These are phyloP conservation scores for Trichophyton equinum DNA, from an alignment of 2,329 filamentous ascomycete species.

Conservation along the genomic window DNA sequence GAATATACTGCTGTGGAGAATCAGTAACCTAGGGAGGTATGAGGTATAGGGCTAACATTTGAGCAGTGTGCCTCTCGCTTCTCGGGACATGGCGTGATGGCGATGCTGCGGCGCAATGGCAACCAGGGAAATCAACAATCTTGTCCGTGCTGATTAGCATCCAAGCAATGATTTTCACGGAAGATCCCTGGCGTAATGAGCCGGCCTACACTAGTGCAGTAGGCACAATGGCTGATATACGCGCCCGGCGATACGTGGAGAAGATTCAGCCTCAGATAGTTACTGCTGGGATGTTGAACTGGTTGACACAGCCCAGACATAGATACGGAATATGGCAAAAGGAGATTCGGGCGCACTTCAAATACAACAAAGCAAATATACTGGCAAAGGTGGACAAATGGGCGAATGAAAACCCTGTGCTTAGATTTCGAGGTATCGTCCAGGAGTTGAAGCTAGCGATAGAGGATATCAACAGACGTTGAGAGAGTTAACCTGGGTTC, in stretches of 20 bases:
- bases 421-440: neutral
- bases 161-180: conserved; percentile 46
- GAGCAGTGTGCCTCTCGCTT: conserved; percentile 39
- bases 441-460: neutral
- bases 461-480: neutral
- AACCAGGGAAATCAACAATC: conserved; percentile 36
- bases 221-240: conserved; percentile 7
- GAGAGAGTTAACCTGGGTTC: neutral
- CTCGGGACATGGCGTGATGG: conserved; percentile 38
- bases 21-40: neutral
- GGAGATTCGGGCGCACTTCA: conserved; percentile 14
- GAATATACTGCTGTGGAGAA: neutral
- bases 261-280: conserved; percentile 10
- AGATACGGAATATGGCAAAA: conserved; percentile 14
- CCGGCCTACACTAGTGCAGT: conserved; percentile 28
- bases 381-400: conserved; percentile 34
- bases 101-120: conserved; percentile 32
- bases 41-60: conserved; percentile 7
- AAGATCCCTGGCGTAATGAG: conserved; percentile 44
- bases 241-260: conserved; percentile 23
- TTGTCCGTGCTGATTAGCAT: conserved; percentile 44
- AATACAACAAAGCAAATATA: conserved; percentile 10
- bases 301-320: conserved; percentile 10
- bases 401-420: conserved; percentile 26
- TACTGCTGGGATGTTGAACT: conserved; percentile 13